Base-by-base conservation (phyloP, 139 green algal species). In the Chloropicon primus region DNA sequence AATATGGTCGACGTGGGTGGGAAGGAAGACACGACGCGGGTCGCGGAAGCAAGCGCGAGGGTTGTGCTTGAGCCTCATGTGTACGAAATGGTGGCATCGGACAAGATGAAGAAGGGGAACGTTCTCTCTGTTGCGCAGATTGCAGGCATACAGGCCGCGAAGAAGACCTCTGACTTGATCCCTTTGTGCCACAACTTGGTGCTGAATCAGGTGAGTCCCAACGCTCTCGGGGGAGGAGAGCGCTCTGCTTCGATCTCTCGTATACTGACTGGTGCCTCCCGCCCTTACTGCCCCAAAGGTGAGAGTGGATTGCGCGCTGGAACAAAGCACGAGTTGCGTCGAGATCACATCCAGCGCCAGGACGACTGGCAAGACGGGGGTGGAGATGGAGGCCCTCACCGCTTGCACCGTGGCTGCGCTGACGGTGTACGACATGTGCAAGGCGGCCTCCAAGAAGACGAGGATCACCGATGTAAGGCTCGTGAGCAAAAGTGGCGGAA, bases 351-450 rank as follows among this genome's bases (percentile, higher is more conserved):
- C 88, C 0, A 79, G 79, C 2, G 91, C 86, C 0, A 77, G 73
- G 21, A 90, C 85, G 0, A 78, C 24, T 22, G 82, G 79, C 1
- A 25, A 84, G 26, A 95, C 92, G 27, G 93, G 95, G 2, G 94
- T 99, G 24, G 95, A 99, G 85, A 99, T 99, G 95, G 95, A 99
- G 81, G 95, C 95, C 21, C 79, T 99, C 23, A 96, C 90, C 3
- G 95, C 90, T 1, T 91, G 85, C 0, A 74, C 84, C 1, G 88
- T 96, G 22, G 89, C 92, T n/a, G 89, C 86, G 22, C 77, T 99
- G 24, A 97, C 90, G 1, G 90, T 98, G 74, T 98, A 98, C 77
- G 94, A 98, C 87, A 98, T 98, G 94, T 93, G 87, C 81, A 98
- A 98, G 82, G 94, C 87, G 1, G 87, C 92, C 22, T 86, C 76